A percentile compares a stretch with the other conserved stretches of the same genome.
Conservation (phyloP, 345 rosid genomes). For the Bruguiera parviflora region DNA sequence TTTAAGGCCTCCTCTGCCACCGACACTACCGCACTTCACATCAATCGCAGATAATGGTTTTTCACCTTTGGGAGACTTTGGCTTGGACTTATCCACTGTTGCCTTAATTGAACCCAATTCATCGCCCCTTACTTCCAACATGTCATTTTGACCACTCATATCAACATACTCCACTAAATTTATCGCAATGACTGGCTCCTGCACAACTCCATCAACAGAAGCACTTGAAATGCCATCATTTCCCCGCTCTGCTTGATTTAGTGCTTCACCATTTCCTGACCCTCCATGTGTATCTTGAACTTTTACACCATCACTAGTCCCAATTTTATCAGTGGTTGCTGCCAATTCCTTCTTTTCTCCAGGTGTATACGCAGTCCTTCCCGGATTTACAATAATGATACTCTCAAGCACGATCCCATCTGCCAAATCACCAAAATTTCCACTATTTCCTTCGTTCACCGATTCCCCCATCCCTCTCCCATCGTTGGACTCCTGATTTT, state of each 20-base stretch:
- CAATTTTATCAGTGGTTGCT: slow-evolving; percentile 16
- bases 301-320: slow-evolving; percentile 8
- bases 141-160: slow-evolving; percentile 16
- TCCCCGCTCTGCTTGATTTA: slow-evolving; percentile 23
- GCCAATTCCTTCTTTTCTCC: slow-evolving; percentile 26
- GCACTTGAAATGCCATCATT: not conserved
- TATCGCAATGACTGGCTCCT: slow-evolving; percentile 29
- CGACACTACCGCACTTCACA: slow-evolving; percentile 31
- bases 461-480: slow-evolving; percentile 14
- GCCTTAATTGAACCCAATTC: slow-evolving; percentile 24
- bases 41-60: slow-evolving; percentile 47
- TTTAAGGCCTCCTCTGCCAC: slow-evolving; percentile 17
- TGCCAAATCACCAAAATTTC: slow-evolving; percentile 22
- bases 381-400: slow-evolving; percentile 18
- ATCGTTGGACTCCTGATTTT: slow-evolving; percentile 6
- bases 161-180: slow-evolving; percentile 27
- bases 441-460: slow-evolving; percentile 14
- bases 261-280: slow-evolving; percentile 20
- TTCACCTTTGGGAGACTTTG: slow-evolving; percentile 29
- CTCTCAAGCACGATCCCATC: slow-evolving; percentile 28
- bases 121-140: slow-evolving; percentile 7
- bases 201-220: slow-evolving; percentile 7
- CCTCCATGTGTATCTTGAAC: not conserved
- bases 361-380: slow-evolving; percentile 14
- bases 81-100: slow-evolving; percentile 21